Evolutionary conservation across 1,284 basidiomycete species (phyloP).

Genomic region (Cronartium ribicola): DNA sequence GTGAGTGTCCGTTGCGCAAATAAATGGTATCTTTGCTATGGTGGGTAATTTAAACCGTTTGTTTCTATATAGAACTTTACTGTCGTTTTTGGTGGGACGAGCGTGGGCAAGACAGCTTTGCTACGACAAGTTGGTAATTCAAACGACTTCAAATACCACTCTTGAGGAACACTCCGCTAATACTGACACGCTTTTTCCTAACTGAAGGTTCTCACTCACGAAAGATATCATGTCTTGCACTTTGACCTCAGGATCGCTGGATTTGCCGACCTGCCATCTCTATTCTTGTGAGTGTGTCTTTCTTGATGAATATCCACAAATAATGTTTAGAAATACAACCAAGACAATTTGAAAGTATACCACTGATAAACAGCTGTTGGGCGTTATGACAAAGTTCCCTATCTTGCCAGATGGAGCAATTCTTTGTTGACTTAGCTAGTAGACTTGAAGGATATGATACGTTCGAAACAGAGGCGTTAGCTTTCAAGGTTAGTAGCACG

Average conservation of each 20-base stretch:
- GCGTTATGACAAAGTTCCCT: conserved; percentile 54
- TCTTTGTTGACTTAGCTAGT: conserved; percentile 64
- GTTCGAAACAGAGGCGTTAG: conserved; percentile 68
- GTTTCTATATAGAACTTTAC: conserved; percentile 65
- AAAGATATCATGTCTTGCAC: conserved; percentile 68
- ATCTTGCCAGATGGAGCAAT: conserved; percentile 72
- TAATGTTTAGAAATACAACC: no score
- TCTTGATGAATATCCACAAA: not conserved
- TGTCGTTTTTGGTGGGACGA: conserved; percentile 69
- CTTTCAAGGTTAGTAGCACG: conserved; percentile 58
- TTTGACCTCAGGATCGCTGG: conserved; percentile 77
- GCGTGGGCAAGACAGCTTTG: conserved; percentile 70
- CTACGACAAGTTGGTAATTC: conserved; percentile 58
- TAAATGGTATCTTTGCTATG: no score
- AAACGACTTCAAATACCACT: not conserved
- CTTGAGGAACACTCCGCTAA: not conserved
- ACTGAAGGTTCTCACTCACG: conserved; percentile 58
- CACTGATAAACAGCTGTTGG: no score
- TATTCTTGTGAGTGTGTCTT: conserved; percentile 55
- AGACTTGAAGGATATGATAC: conserved; percentile 64
- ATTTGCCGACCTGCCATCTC: conserved; percentile 69
- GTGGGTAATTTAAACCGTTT: not conserved
- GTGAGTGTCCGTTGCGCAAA: conserved; percentile 14
- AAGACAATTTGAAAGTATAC: no score
- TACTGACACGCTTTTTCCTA: not conserved